Conservation (phyloP, 495 filamentous ascomycete species). For the Evansstolkia leycettana region DNA sequence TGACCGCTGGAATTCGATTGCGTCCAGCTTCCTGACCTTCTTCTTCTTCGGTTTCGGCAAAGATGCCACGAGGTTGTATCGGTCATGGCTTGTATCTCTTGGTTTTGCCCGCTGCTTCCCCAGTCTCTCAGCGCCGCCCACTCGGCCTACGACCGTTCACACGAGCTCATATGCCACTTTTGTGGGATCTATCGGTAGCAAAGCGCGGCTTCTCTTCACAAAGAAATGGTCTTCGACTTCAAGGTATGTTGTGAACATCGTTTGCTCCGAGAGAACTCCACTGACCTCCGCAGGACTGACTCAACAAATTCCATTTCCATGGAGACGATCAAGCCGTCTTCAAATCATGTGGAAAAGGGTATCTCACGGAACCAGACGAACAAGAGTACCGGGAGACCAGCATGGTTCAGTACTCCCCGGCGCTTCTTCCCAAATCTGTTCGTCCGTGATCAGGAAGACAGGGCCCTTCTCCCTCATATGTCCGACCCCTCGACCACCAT, state of each 20-base stretch:
- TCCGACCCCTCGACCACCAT: slow-evolving; percentile 15
- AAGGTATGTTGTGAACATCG: slow-evolving; percentile 6
- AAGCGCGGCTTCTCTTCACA: slow-evolving; percentile 17
- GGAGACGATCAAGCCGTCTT: not conserved
- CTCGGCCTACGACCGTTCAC: not conserved
- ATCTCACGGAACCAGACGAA: not conserved
- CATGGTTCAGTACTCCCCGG: slow-evolving; percentile 10
- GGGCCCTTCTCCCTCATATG: slow-evolving; percentile 9
- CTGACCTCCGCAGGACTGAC: slow-evolving; percentile 1
- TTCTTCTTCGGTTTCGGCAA: slow-evolving; percentile 69
- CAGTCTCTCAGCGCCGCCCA: slow-evolving; percentile 4
- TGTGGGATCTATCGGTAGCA: slow-evolving; percentile 11
- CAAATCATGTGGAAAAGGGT: slow-evolving; percentile 18
- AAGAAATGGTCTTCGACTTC: slow-evolving; percentile 6
- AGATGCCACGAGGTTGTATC: slow-evolving; percentile 67
- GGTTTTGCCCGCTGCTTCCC: slow-evolving; percentile 18
- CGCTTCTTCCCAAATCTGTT: slow-evolving; percentile 6
- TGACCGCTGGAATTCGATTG: slow-evolving; percentile 57
- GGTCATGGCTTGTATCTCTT: slow-evolving; percentile 21
- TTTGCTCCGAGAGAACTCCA: too few relatives aligned
- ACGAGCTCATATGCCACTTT: slow-evolving; percentile 6
- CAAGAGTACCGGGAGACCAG: slow-evolving; percentile 1
- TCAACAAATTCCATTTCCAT: slow-evolving; percentile 1
- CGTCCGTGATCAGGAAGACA: slow-evolving; percentile 3
- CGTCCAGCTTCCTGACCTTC: slow-evolving; percentile 49